These are phyloP conservation scores for Rickenella mellea DNA, from an alignment of 768 basidiomycete genomes.

Conservation along the genomic window DNA sequence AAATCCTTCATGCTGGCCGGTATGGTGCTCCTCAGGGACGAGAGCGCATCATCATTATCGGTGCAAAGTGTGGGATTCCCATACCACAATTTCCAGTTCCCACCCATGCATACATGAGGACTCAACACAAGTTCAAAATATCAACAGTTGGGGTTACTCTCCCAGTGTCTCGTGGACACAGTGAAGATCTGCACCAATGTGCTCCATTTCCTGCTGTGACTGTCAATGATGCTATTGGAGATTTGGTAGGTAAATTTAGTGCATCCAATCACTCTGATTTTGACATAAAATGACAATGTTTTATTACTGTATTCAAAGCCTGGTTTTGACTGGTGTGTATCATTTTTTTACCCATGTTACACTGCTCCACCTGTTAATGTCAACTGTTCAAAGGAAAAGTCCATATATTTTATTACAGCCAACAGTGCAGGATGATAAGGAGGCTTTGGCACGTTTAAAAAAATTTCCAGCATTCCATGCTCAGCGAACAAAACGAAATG, in stretches of 20 bases:
- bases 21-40: constrained; percentile 70
- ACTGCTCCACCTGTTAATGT: not conserved
- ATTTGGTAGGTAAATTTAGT: constrained; percentile 43
- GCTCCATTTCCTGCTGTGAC: constrained; percentile 55
- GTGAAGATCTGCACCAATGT: constrained; percentile 31
- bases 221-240: constrained; percentile 56
- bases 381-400: constrained; percentile 35
- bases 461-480: constrained; percentile 42
- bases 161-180: constrained; percentile 31
- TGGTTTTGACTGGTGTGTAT: constrained; percentile 58
- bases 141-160: constrained; percentile 32
- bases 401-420: constrained; percentile 34
- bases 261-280: not conserved
- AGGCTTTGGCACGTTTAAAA: constrained; percentile 24
- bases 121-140: constrained; percentile 23
- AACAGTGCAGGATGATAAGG: constrained; percentile 23
- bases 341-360: constrained; percentile 1
- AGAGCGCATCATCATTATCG: constrained; percentile 59
- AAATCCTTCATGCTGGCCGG: constrained; percentile 58
- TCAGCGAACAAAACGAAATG: constrained; percentile 9
- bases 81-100: constrained; percentile 61
- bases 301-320: constrained; percentile 27
- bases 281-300: not conserved
- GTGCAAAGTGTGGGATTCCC: constrained; percentile 43
- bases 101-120: constrained; percentile 32